Evolutionary conservation across 768 basidiomycete genomes (phyloP).

Genomic region (Strobilomyces confusus): DNA sequence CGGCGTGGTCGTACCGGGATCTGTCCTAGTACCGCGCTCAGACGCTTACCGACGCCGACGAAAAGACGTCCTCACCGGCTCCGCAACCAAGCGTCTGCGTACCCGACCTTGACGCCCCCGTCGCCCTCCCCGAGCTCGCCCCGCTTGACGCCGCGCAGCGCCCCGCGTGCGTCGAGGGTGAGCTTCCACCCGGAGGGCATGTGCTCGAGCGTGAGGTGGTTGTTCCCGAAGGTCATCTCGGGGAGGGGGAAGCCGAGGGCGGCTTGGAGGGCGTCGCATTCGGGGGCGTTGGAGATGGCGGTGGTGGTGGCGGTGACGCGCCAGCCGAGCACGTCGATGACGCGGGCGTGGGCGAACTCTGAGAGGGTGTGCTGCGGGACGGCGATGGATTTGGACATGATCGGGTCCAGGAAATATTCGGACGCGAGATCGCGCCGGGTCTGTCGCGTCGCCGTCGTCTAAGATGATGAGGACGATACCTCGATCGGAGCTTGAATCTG

Average conservation of each 20-base stretch:
- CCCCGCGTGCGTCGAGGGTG: conserved; percentile 61
- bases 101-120: conserved; percentile 90
- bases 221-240: conserved; percentile 96
- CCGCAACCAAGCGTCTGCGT: conserved; percentile 91
- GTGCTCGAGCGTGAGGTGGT: conserved; percentile 67
- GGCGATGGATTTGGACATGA: conserved; percentile 41
- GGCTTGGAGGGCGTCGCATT: conserved; percentile 67
- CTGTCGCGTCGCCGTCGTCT: conserved; percentile 3
- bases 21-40: conserved; percentile 49
- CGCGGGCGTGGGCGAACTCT: conserved; percentile 67
- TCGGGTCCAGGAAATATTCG: conserved; percentile 13
- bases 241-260: conserved; percentile 76
- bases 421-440: neutral
- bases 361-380: conserved; percentile 60
- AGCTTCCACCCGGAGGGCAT: conserved; percentile 59
- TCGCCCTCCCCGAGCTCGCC: conserved; percentile 76
- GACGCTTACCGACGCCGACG: conserved; percentile 14
- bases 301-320: conserved; percentile 63
- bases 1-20: conserved; percentile 56
- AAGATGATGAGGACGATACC: neutral
- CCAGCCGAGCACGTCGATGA: conserved; percentile 70
- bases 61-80: conserved; percentile 54
- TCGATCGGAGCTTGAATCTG: conserved; percentile 2
- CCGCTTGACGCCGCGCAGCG: conserved; percentile 68
- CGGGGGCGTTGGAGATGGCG: conserved; percentile 74